Evolutionary conservation across 805 yeast genomes (phyloP).

Genomic region (Hagleromyces aurorensis): DNA sequence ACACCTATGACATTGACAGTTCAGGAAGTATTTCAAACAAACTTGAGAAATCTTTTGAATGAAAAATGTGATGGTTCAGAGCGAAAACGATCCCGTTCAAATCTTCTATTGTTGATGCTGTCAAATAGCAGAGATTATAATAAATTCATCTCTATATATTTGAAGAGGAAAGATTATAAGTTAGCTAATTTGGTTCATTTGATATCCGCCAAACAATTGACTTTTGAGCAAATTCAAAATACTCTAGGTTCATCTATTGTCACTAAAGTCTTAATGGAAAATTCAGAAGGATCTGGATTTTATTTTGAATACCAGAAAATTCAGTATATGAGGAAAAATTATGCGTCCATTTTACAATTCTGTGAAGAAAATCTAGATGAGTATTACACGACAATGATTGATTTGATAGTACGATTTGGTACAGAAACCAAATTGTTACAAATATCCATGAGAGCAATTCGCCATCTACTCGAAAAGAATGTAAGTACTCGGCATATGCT

Average conservation of each 20-base stretch:
- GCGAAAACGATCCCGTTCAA: conserved; percentile 12
- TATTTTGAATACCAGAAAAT: conserved; percentile 18
- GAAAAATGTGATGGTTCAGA: conserved; percentile 4
- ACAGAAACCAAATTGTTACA: conserved; percentile 10
- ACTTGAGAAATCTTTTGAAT: conserved; percentile 17
- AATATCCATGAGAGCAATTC: conserved; percentile 10
- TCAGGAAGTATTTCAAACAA: conserved; percentile 26
- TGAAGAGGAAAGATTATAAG: conserved; percentile 25
- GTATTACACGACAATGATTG: conserved; percentile 13
- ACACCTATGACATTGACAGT: conserved; percentile 14
- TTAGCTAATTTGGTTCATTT: conserved; percentile 16
- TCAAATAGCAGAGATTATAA: conserved; percentile 22
- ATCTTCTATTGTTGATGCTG: conserved; percentile 18
- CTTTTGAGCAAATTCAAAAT: conserved; percentile 23
- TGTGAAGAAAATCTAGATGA: conserved; percentile 8
- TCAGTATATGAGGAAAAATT: conserved; percentile 19
- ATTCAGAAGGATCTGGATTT: conserved; percentile 7
- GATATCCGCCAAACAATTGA: conserved; percentile 22
- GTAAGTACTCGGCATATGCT: conserved; percentile 5
- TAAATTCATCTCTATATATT: conserved; percentile 27
- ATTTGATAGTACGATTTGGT: conserved; percentile 18
- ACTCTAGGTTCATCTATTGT: conserved; percentile 16
- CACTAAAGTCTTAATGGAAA: conserved; percentile 8
- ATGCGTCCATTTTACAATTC: conserved; percentile 11
- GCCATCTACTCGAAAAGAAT: conserved; percentile 10